Base-by-base conservation (phyloP, 345 rosid genomes). In the Acer yangbiense region DNA sequence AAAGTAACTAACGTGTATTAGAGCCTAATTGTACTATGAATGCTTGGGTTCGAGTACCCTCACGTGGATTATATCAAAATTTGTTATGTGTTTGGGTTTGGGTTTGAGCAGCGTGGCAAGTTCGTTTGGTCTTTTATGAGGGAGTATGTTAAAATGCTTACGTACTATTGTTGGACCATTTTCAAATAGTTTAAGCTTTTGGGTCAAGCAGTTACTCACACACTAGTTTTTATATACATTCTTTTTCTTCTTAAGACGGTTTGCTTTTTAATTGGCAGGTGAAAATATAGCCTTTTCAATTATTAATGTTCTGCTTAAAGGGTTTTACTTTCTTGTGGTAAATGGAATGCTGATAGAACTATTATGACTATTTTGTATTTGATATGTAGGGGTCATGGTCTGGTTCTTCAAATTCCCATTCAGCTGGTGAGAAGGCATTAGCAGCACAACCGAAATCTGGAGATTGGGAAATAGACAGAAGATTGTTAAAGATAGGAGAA, bases 381-480 rank as follows among this genome's bases (percentile, higher is more conserved):
- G 46, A 67, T 77, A 71, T 78, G 8, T 64, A 89, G 95, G 91
- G 88, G 44, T 84, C 95, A 43, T 85, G 89, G 89, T 89, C 90
- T 66, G 89, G 93, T 72, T 86, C 91, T 70, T 84, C 82, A 6
- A 85, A 80, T 84, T 79, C 82, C 44, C 83, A 64, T 65, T 80
- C 86, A 74, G 85, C 78, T 41, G 55, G 62, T 62, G 87, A 83
- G 55, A 81, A 77, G 71, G 77, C 76, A 77, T 44, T 71, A 73
- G 79, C 78, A 35, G 67, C 83, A 39, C 80, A 23, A 57, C 71
- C 63, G 67, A 82, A 77, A 76, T 68, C 83, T 75, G 82, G 82
- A 68, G 87, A 83, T 61, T 82, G 87, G 87, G 97, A 92, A 81
- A 84, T 92, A 58, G 90, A 92, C 71, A 80, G 87, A 73, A 81